Evolutionary conservation across 2,329 filamentous ascomycete species (phyloP).

Genomic region (Cytospora schulzeri): DNA sequence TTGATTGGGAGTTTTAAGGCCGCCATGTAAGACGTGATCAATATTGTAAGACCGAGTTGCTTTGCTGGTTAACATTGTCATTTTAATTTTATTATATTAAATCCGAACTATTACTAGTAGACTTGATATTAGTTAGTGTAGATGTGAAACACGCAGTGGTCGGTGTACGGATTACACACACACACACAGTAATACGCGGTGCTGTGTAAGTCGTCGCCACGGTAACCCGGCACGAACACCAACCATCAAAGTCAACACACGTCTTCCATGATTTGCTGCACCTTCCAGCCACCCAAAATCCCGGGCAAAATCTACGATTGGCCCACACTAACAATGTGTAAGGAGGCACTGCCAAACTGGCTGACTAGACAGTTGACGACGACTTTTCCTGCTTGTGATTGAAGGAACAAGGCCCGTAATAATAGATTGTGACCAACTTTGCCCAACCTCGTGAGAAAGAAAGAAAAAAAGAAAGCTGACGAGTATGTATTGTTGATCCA

Average conservation of each 20-base stretch:
- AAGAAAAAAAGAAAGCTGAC: neutral
- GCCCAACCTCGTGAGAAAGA: neutral
- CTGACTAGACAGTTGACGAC: neutral
- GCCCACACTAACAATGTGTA: neutral
- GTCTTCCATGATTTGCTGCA: neutral
- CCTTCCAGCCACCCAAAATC: neutral
- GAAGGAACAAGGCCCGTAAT: neutral
- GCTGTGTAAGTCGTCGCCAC: neutral
- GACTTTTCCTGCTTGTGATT: neutral
- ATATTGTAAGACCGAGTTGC: neutral
- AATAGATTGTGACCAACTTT: neutral
- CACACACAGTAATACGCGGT: neutral
- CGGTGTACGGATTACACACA: no score
- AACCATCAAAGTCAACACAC: neutral
- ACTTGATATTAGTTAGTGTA: neutral
- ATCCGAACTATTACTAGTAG: neutral
- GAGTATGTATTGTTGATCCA: constrained; percentile 3
- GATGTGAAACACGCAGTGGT: neutral
- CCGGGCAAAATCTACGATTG: neutral
- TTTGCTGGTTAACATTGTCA: neutral
- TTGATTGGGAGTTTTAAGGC: neutral
- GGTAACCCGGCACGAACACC: neutral
- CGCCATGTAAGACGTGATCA: neutral
- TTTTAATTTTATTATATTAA: neutral
- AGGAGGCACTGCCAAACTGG: neutral